Conservation (phyloP, 495 filamentous ascomycete species). For the Aspergillus panamensis region DNA sequence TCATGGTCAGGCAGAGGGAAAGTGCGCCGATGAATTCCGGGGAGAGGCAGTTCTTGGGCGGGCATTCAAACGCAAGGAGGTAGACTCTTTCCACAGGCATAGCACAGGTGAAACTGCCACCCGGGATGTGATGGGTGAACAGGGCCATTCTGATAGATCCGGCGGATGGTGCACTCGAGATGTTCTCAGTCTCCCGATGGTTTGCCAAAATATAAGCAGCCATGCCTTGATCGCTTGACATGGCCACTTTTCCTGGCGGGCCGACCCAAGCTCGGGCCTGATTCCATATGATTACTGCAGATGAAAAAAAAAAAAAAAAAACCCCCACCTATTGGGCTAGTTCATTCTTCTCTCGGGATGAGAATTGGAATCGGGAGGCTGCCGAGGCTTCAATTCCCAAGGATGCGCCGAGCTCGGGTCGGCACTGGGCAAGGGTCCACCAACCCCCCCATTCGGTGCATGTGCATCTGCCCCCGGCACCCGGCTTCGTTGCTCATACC, state of each 20-base stretch:
- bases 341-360: neutral
- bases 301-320: too few relatives aligned
- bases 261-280: neutral
- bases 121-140: neutral
- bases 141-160: neutral
- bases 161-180: neutral
- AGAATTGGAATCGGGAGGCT: neutral
- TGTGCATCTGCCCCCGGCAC: too few relatives aligned
- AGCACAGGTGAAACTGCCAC: neutral
- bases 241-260: neutral
- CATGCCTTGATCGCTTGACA: neutral
- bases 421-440: neutral
- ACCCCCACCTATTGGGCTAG: too few relatives aligned
- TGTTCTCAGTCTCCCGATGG: neutral
- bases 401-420: neutral
- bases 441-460: too few relatives aligned
- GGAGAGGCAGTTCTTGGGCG: neutral
- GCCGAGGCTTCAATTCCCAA: neutral
- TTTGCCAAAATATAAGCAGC: neutral
- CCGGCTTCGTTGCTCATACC: neutral
- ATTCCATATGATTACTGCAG: neutral
- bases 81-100: neutral
- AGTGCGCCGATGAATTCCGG: neutral
- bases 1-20: neutral
- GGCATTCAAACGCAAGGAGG: neutral